Evolutionary conservation across 75 land plant genomes (phyloP).

Genomic region (Isoetes taiwanensis): DNA sequence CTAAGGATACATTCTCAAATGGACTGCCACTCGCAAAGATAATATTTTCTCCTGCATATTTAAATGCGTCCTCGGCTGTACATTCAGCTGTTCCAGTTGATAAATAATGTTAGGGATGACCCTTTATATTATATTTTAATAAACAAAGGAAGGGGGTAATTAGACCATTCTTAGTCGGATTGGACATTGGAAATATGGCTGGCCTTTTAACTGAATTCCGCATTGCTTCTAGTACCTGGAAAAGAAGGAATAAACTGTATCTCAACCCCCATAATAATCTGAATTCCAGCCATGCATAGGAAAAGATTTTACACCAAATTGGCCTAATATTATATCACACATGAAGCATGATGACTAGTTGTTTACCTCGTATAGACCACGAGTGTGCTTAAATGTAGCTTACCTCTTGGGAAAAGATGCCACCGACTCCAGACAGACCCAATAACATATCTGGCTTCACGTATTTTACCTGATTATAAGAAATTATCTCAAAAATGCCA

Average conservation of each 20-base stretch:
- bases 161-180: conserved; percentile 91
- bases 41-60: conserved; percentile 59
- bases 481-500: background rate
- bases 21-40: conserved; percentile 99
- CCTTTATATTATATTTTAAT: no score
- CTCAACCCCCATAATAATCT: background rate
- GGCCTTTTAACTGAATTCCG: conserved; percentile 71
- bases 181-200: conserved; percentile 95
- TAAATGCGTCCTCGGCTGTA: conserved; percentile 87
- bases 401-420: conserved; percentile 87
- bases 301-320: no score
- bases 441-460: conserved; percentile 96
- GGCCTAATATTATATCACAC: no score
- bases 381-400: background rate
- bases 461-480: conserved; percentile 44
- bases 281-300: background rate
- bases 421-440: conserved; percentile 93
- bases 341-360: no score
- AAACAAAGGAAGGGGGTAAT: no score
- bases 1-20: conserved; percentile 76
- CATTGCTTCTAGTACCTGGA: conserved; percentile 79
- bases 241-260: background rate
- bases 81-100: conserved; percentile 99
- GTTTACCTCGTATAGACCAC: background rate
- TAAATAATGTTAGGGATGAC: no score